Evolutionary conservation across 805 yeast species (phyloP), one percentile per base, ranked within the genome.

Genomic region (Debaryomyces prosopidis): DNA sequence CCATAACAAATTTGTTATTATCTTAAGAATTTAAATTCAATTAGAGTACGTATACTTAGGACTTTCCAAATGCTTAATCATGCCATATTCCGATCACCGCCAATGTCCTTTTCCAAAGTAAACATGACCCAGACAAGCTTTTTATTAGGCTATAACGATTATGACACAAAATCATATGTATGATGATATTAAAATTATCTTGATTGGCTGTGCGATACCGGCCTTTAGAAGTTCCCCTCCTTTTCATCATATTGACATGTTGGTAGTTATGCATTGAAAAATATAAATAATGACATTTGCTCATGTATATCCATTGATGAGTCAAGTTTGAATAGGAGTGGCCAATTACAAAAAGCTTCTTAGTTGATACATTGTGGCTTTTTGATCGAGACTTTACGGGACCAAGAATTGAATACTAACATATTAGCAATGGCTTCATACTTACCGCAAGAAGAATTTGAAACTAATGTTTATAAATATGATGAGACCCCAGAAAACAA

Each of bases 401-500:
- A 23, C 26, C 9, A 23, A 23, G 9, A 37, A 20, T 15, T 12
- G 16, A 20, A 23, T 23, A 43, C 45, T 43, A 43, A 43, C 46
- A 41, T 19, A n/a, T 17, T 31, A 19, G 30, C 19, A 19, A 65
- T 65, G 68, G 36, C 63, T 38, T 68, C 73, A 14, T 72, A 71
- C 61, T 51, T 71, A 45, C 71, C 69, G 30, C 70, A 68, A 52
- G 68, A 68, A 46, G 73, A 65, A 44, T 68, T 68, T 51, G 50
- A 55, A 43, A 61, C 75, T 28, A 63, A 66, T 45, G 75, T 82
- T 43, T 86, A 81, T 68, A 54, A 76, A 32, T 88, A 88, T 66
- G 89, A 87, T 56, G 92, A 87, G 62, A 75, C 80, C 23, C 84
- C 88, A 27, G 84, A 79, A 54, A 89, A 90, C 76, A 81, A 73